Evolutionary conservation across 2,329 filamentous ascomycete species (phyloP), one percentile per base, ranked within the genome.

Genomic region (Alternaria angustiovoidea): DNA sequence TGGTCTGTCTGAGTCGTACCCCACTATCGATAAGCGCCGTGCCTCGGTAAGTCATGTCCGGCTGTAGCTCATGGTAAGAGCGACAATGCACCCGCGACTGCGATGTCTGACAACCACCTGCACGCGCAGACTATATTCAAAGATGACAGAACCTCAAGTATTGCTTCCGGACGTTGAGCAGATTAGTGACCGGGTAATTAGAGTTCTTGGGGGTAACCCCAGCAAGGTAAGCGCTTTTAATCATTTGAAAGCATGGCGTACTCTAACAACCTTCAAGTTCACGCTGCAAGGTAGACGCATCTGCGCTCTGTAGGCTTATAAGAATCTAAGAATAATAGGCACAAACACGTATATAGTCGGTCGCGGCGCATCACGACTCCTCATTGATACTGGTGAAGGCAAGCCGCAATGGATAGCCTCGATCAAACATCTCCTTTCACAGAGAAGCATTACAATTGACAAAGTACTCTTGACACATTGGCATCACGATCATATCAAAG

Each of bases 321-420:
- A 41, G n/a, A 20, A 59, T 30, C 69, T 74, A 64, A 56, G 5
- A n/a, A 32, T 22, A 72, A 85, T 67, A 86, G 85, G 93, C 63
- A 97, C 95, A 68, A 99, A 99, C 78, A 99, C 95, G 34, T 99
- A 99, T 78, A 86, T 99, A 18, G 74, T 99, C 60, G 95, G 95
- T 59, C 89, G 86, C 7, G 94, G 94, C 4, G 76, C 82, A 6
- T 80, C 81, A 7, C 89, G 95, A 9, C 84, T 98, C 59, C 86
- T 99, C 22, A 88, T 99, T 72, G 95, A 99, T 80, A 97, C 94
- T 0, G 95, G 91, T 49, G 90, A 97, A 78, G 95, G 94, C 47
- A 86, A 83, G 59, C 86, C 89, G 2, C 84, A 86, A 34, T 99
- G 94, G 94, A 84, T 88, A 42, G 78, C 84, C 0, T 85, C 87